A percentile compares a stretch with the other conserved stretches of the same genome.
phyloP scores from a whole-genome alignment of 257 asterid species.

The Echium plantagineum region DNA sequence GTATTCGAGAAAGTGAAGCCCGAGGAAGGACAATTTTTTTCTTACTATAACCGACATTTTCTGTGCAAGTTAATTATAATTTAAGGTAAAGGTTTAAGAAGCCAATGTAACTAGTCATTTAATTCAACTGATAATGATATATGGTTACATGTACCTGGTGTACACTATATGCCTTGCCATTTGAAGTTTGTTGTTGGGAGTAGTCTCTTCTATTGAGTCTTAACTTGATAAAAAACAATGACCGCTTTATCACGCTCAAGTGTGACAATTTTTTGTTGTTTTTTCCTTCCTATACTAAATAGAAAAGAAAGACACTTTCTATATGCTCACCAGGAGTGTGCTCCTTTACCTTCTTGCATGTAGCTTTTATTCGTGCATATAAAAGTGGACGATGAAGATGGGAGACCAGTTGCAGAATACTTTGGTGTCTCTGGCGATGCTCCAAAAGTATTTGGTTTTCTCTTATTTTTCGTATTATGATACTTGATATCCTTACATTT shows the following conservation, averaged over 20 bases:
- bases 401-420: conserved; percentile 80
- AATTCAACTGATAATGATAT: no score
- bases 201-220: neutral
- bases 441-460: conserved; percentile 38
- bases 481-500: neutral
- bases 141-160: neutral
- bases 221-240: neutral
- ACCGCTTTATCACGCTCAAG: neutral
- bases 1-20: no score
- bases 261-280: neutral
- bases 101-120: no score
- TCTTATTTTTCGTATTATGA: conserved; percentile 7
- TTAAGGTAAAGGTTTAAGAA: no score
- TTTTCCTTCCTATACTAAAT: neutral
- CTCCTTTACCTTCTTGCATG: conserved; percentile 17
- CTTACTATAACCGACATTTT: no score
- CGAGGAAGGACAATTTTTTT: no score
- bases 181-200: neutral
- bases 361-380: conserved; percentile 71
- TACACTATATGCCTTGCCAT: neutral
- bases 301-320: neutral
- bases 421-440: conserved; percentile 67
- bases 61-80: no score
- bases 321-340: conserved; percentile 6
- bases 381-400: conserved; percentile 64